Base-by-base conservation (phyloP, 1,139 yeast species). In the Geotrichum aggregatum region DNA sequence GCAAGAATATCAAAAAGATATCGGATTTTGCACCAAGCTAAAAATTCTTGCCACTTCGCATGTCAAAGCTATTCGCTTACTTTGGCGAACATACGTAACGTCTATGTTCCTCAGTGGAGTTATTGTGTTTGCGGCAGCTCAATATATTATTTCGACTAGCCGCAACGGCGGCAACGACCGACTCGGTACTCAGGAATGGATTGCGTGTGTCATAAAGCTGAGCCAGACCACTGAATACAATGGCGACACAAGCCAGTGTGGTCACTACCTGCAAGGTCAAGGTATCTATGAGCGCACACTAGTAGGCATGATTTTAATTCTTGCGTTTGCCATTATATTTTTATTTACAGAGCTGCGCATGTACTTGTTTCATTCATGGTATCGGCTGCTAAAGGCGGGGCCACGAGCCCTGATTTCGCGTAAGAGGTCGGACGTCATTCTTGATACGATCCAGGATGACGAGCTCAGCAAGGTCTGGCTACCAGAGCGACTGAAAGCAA, bases 31-130 rank as follows among this genome's bases (percentile, higher is more conserved):
- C 3, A 19, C 42, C 13, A 26, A 46, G 30, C 2, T 47, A 3
- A 31, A 44, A 16, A 31, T 54, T 1, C 30, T 34, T 10, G 5
- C 51, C 19, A 36, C 38, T 26, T 47, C 54, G 11, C 55, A 56
- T 28, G 18, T 49, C 22, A 52, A 55, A 35, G 44, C 59, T 6
- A 39, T 57, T 18, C 42, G 50, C 26, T 49, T 58, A 14, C 44
- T 58, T 24, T 57, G 61, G 59, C 52, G 59, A 6, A 58, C 56
- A n/a, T 57, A 52, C 46, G 47, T 58, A 7, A 52, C 57, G 28
- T 51, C 55, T 7, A 14, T 56, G 19, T 52, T 56, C 30, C 49
- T 58, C 10, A 47, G 52, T 19, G 38, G 54, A 3, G 52, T 53
- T 39, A 47, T 54, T 30, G 50, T 54, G 13, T 54, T 41, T 39